Evolutionary conservation across 1,284 basidiomycete species (phyloP).

Genomic region (Anthracocystis setariae): DNA sequence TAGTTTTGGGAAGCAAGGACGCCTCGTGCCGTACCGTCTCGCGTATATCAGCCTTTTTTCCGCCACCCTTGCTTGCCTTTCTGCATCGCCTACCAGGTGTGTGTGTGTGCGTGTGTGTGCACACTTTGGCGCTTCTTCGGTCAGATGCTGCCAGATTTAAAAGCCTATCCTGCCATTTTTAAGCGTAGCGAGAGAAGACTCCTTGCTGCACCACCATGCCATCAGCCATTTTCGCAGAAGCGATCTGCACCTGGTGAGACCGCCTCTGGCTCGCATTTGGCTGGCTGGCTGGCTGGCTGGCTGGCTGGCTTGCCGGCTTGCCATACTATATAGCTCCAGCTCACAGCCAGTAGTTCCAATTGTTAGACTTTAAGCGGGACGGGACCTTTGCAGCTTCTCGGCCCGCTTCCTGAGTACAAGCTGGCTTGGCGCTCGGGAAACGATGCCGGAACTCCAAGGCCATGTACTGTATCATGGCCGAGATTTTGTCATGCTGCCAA

Average conservation of each 20-base stretch:
- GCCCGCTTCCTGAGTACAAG: too few relatives aligned
- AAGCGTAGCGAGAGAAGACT: too few relatives aligned
- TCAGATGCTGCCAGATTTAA: not conserved
- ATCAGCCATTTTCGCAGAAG: constrained; percentile 2
- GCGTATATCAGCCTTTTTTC: not conserved
- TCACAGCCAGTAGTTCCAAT: too few relatives aligned
- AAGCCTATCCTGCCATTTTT: too few relatives aligned
- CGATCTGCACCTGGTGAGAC: constrained; percentile 5
- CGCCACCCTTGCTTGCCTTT: constrained; percentile 1
- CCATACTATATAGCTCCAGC: too few relatives aligned
- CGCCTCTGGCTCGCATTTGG: constrained; percentile 1
- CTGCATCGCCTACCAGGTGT: constrained; percentile 3
- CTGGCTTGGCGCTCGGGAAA: not conserved
- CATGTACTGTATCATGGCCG: not conserved
- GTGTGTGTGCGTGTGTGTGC: too few relatives aligned
- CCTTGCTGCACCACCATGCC: not conserved
- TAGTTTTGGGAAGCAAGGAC: not conserved
- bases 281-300: too few relatives aligned
- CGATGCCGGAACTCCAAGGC: not conserved
- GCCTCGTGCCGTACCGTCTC: not conserved
- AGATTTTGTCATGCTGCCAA: not conserved
- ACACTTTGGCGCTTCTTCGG: not conserved
- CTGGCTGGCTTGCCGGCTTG: too few relatives aligned
- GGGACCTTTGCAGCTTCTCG: too few relatives aligned
- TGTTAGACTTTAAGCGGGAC: not conserved